Evolutionary conservation across 73 alveolate genomes (phyloP).

Genomic region (Tetrahymena malaccensis): DNA sequence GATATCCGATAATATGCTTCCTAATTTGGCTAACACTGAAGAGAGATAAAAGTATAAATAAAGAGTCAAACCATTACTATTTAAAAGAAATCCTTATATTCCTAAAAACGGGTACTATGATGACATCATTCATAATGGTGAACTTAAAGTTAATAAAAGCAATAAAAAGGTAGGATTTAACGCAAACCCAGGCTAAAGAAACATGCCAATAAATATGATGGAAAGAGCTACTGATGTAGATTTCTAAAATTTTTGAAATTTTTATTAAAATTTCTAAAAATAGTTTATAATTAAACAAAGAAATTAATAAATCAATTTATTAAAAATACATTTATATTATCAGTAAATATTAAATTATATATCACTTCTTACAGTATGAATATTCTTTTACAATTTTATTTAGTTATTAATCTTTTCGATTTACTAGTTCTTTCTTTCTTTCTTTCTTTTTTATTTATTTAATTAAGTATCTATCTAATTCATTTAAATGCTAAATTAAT

Average conservation of each 20-base stretch:
- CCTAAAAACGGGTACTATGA: background rate
- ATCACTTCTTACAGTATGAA: background rate
- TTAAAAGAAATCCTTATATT: background rate
- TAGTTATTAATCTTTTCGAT: background rate
- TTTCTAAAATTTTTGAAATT: background rate
- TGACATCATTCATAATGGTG: background rate
- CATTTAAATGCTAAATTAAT: too few relatives aligned
- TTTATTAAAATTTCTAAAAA: too few relatives aligned
- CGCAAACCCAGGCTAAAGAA: background rate
- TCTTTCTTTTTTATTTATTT: too few relatives aligned
- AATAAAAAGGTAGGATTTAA: background rate
- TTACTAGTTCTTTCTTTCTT: too few relatives aligned
- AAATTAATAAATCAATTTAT: too few relatives aligned
- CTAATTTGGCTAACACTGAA: background rate
- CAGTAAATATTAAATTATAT: too few relatives aligned
- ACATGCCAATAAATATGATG: background rate
- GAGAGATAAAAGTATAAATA: background rate
- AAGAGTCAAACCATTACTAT: background rate
- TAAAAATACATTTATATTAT: background rate
- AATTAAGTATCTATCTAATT: too few relatives aligned
- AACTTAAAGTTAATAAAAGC: background rate
- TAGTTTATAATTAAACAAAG: background rate
- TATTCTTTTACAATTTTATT: too few relatives aligned
- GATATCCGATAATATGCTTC: background rate
- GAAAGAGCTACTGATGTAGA: background rate